Evolutionary conservation across 768 basidiomycete species (phyloP), one percentile per base, ranked within the genome.

Genomic region (Tulasnella sp.): DNA sequence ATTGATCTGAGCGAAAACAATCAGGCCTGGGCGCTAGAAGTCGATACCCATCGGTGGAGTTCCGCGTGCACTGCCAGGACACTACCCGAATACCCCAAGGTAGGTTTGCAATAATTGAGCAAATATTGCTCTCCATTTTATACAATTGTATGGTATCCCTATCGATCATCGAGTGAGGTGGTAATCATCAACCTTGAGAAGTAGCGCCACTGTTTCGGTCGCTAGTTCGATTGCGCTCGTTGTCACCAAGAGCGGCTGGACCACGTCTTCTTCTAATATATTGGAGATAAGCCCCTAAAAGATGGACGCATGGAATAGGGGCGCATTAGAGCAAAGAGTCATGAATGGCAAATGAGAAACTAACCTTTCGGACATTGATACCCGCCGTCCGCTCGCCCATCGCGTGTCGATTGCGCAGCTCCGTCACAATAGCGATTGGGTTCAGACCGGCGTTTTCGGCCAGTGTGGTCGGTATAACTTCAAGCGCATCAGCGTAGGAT

Each of bases 371-470:
- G 64, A 99, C 93, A 71, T 98, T 99, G 73, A 99, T 98, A 30
- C 96, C 96, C 26, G 96, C 94, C 65, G 86, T 92, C 63, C 81
- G 79, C 66, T 99, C 96, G 32, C 96, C 96, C 8, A 92, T 77
- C 1, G 96, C 94, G 72, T 99, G 96, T 64, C 93, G 81, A 74
- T 99, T 99, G 64, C 96, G 83, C 56, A 99, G 77, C 69, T 99
- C 96, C 26, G 96, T 99, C 56, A 99, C 94, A 69, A 99, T 98
- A 5, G 91, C 85, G 65, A 99, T 97, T 4, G 96, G 92, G 73
- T 98, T 96, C 60, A 99, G 77, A 44, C 96, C 96, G 23, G 96
- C 96, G 70, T 99, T 99, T 74, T 99, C 96, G 24, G 96, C 96
- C 21, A 99, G 78, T 0, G 96, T 99, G 2, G 86, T 95, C 3